A percentile compares a stretch with the other conserved stretches of the same genome.
Evolutionary conservation across 257 asterid species (phyloP).

Genomic region (Solanum peruvianum): DNA sequence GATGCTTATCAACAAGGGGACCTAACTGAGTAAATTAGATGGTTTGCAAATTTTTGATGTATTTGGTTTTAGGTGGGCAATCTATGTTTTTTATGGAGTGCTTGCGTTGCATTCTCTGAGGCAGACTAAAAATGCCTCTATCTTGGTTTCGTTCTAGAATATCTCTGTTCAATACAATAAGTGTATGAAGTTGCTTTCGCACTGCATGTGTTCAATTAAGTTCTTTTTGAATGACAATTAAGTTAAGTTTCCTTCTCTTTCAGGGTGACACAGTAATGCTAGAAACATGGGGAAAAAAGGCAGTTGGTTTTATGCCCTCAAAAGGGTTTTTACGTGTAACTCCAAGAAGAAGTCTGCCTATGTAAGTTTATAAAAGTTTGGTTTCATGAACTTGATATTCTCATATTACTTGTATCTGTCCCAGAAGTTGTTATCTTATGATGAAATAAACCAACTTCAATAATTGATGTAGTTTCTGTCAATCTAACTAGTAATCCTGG

Average conservation of each 20-base stretch:
- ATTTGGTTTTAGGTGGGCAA: background rate
- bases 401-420: background rate
- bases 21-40: background rate
- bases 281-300: slow-evolving; percentile 91
- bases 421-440: too few relatives aligned
- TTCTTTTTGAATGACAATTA: background rate
- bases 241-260: slow-evolving; percentile 2
- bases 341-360: slow-evolving; percentile 52
- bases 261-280: slow-evolving; percentile 65
- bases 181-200: background rate
- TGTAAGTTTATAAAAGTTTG: slow-evolving; percentile 26
- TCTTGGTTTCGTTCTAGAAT: background rate
- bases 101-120: background rate
- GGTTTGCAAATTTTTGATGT: background rate
- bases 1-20: background rate
- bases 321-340: slow-evolving; percentile 52
- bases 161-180: background rate
- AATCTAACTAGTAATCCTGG: background rate
- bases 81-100: background rate
- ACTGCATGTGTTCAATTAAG: background rate
- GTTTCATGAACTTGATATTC: background rate
- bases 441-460: background rate
- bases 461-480: background rate
- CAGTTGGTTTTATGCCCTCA: slow-evolving; percentile 92
- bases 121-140: background rate